Percentiles rank a stretch among this genome's conserved stretches.
These are phyloP conservation scores for Volvariella volvacea DNA, from an alignment of 1,284 basidiomycete genomes.

Conservation along the genomic window DNA sequence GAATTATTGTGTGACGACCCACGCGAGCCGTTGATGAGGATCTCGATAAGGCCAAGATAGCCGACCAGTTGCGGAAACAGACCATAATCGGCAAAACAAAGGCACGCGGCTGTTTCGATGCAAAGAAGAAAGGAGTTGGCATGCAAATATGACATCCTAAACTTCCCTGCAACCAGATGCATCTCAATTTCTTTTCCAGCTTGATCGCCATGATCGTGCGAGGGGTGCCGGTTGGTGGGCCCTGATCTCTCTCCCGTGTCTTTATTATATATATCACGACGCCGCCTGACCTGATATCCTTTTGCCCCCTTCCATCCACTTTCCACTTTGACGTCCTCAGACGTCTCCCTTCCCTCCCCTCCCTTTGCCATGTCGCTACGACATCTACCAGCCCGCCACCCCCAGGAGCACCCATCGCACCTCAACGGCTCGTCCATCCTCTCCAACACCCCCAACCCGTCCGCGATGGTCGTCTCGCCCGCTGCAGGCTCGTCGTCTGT, in stretches of 20 bases:
- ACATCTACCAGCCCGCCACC: slow-evolving; percentile 49
- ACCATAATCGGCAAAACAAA: slow-evolving; percentile 35
- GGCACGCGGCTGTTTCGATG: slow-evolving; percentile 44
- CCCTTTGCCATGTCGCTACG: slow-evolving; percentile 50
- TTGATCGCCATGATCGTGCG: slow-evolving; percentile 55
- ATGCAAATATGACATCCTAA: slow-evolving; percentile 34
- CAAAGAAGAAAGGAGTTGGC: slow-evolving; percentile 26
- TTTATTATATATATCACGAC: slow-evolving; percentile 48
- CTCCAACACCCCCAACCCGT: slow-evolving; percentile 32
- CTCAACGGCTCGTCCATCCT: slow-evolving; percentile 43
- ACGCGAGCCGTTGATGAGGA: slow-evolving; percentile 20
- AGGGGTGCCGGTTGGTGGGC: slow-evolving; percentile 37
- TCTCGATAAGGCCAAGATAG: slow-evolving; percentile 24
- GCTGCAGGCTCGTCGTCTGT: slow-evolving; percentile 34
- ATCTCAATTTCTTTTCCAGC: slow-evolving; percentile 29
- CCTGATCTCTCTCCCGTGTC: slow-evolving; percentile 29
- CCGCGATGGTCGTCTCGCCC: slow-evolving; percentile 39
- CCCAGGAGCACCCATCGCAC: slow-evolving; percentile 36
- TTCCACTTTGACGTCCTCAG: slow-evolving; percentile 14
- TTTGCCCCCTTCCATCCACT: slow-evolving; percentile 28
- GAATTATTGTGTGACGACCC: slow-evolving; percentile 10
- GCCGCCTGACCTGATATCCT: slow-evolving; percentile 36
- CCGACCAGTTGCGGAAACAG: slow-evolving; percentile 35
- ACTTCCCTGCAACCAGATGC: slow-evolving; percentile 33
- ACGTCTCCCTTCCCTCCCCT: slow-evolving; percentile 17